Base-by-base conservation (phyloP, 2,329 filamentous ascomycete genomes). In the Nemania bipapillata region DNA sequence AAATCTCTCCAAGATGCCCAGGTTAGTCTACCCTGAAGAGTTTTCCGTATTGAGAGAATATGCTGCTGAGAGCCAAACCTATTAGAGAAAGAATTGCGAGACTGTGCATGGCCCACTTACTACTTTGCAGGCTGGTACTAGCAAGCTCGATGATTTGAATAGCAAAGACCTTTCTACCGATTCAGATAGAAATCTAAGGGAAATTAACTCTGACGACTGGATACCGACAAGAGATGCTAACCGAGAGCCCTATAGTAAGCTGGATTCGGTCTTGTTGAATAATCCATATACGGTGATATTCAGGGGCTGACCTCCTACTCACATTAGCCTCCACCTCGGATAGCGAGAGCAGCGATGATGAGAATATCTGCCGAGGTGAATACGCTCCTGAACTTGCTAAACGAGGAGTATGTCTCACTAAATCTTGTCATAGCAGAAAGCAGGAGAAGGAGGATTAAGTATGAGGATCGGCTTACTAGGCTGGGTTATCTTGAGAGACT, bases 401-500 rank as follows among this genome's bases (percentile, higher is more conserved):
- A 37, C 24, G 4, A 1, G 9, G 9, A 40, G 40, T 5, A 35
- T 20, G 9, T 17, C 11, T 32, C 59, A 67, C 68, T n/a, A 37
- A 12, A 15, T 7, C 1, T n/a, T 59, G 17, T 11, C 20, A 7
- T 11, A 60, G 59, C n/a, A n/a, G n/a, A n/a, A n/a, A n/a, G 54
- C 4, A 50, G 15, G n/a, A 30, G 9, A 3, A 57, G 7, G 37
- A 57, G 58, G 42, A 2, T 47, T 4, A 59, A 70, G 47, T 59
- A 60, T 50, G 56, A 60, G n/a, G 66, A 71, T 45, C 62, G 56
- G 35, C 50, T 65, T 28, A 69, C 57, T 15, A 32, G 24, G 40
- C 42, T 69, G 12, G 59, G 59, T 9, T 60, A 47, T 58, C 47
- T 66, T 58, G 35, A 63, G 49, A 65, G 65, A 50, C 35, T 68